Base-by-base conservation (phyloP, 805 yeast genomes). In the Monosporozyma solicola region DNA sequence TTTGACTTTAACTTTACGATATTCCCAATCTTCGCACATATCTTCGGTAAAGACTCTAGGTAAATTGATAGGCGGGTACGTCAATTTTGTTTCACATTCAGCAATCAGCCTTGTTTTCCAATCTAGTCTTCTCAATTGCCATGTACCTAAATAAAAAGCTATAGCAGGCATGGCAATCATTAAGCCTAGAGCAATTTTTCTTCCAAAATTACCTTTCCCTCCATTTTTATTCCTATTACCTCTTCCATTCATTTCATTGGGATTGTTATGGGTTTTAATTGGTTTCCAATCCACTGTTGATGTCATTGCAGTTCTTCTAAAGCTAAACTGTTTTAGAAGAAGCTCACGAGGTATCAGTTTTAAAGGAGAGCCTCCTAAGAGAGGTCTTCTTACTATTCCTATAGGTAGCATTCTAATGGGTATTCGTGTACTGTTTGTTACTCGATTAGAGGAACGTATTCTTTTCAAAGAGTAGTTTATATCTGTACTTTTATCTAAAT, bases 61-160 rank as follows among this genome's bases (percentile, higher is more conserved):
- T 33, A 92, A 70, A 5, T 84, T 84, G 24, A 84, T 71, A 0
- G 96, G 85, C 3, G 83, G 82, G 53, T 80, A 79, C 0, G 91
- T 82, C 59, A 94, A 71, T 57, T 91, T 74, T 61, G 87, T 89
- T 67, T 94, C 97, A 62, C 92, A 83, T 22, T 79, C 78, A 3
- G 95, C 84, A 55, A 94, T 85, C 56, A 94, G 74, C 56, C 83
- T 80, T 25, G 83, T 85, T 67, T 94, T 94, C 99, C 99, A 94
- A 55, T 80, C 75, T 49, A 94, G 72, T 58, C 99, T 76, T 60
- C 80, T 74, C 47, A 87, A 82, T 72, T 94, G 99, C 99, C 99
- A 94, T 53, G 90, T 79, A 1, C 98, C 99, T 46, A 94, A 72
- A 48, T 83, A 84, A 65, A 92, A 87, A 10, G 96, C 81, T 2